A percentile compares a stretch with the other conserved stretches of the same genome.
Evolutionary conservation across 164 flowering plant species (phyloP).

Genomic region (Nelumbo lutea): DNA sequence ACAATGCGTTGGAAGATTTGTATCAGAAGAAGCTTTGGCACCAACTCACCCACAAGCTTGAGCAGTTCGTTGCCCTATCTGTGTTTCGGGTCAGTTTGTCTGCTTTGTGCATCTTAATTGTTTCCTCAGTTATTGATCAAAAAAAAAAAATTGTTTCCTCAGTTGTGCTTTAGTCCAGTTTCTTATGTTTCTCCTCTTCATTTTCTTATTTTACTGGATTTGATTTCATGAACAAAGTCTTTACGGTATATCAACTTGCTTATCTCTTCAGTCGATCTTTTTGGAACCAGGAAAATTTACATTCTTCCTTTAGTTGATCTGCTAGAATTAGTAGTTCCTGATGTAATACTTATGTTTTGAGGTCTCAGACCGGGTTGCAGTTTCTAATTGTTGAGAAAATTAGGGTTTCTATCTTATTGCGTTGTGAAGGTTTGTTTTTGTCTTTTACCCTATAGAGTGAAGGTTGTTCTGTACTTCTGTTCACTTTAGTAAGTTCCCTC

Average conservation of each 20-base stretch:
- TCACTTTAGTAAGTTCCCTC: background rate
- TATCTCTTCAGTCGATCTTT: background rate
- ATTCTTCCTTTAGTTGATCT: background rate
- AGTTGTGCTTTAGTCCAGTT: background rate
- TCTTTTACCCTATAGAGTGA: background rate
- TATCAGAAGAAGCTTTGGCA: conserved; percentile 97
- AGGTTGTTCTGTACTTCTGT: no score
- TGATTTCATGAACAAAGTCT: background rate
- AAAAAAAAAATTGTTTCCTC: background rate
- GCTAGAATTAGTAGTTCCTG: background rate
- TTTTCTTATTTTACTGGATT: background rate
- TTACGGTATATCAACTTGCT: background rate
- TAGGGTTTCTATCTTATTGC: background rate
- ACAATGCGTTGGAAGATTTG: conserved; percentile 77
- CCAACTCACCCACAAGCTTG: conserved; percentile 90
- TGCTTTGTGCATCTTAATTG: background rate
- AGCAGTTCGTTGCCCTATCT: conserved; percentile 84
- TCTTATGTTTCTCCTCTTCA: background rate
- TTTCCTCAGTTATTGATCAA: background rate
- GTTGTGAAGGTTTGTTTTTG: background rate
- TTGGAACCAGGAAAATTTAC: background rate
- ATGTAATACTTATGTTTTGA: background rate
- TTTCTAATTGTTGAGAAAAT: background rate
- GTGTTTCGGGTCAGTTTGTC: conserved; percentile 50
- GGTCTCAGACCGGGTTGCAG: background rate